Conservation (phyloP, 2,329 filamentous ascomycete genomes). For the Geosmithia morbida region DNA sequence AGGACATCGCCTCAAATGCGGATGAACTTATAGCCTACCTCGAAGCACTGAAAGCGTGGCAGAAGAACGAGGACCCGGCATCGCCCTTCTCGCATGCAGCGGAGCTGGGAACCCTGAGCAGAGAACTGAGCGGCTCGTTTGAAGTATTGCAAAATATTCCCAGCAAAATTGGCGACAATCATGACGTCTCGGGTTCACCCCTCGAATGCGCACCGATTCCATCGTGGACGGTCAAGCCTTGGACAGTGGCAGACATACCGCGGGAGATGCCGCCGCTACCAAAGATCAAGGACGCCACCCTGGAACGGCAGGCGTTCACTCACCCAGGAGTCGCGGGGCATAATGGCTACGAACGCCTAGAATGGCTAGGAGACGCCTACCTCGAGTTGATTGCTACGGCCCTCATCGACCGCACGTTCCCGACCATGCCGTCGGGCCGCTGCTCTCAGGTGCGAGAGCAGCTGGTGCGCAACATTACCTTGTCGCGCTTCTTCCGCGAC, state of each 20-base stretch:
- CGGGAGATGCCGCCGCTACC: constrained; percentile 42
- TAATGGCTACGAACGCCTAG: constrained; percentile 61
- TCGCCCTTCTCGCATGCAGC: background rate
- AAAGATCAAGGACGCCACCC: constrained; percentile 37
- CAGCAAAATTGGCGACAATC: background rate
- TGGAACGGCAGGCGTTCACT: constrained; percentile 52
- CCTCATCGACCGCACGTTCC: constrained; percentile 62
- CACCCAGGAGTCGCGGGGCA: constrained; percentile 34
- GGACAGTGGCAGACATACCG: constrained; percentile 34
- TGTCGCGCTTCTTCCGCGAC: constrained; percentile 51
- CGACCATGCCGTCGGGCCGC: constrained; percentile 48
- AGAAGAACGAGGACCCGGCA: background rate
- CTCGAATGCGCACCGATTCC: background rate
- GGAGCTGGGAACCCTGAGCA: too few relatives aligned
- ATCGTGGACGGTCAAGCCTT: constrained; percentile 15
- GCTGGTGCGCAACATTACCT: constrained; percentile 66
- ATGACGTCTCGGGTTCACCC: background rate
- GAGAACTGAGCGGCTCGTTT: too few relatives aligned
- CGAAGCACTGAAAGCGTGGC: background rate
- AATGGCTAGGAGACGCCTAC: constrained; percentile 82
- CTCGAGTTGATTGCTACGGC: constrained; percentile 63
- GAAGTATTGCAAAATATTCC: background rate
- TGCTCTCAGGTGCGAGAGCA: constrained; percentile 64
- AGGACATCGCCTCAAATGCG: background rate
- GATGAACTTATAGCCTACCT: background rate